phyloP scores from a whole-genome alignment of 2,329 filamentous ascomycete genomes.

The Emergomyces orientalis region DNA sequence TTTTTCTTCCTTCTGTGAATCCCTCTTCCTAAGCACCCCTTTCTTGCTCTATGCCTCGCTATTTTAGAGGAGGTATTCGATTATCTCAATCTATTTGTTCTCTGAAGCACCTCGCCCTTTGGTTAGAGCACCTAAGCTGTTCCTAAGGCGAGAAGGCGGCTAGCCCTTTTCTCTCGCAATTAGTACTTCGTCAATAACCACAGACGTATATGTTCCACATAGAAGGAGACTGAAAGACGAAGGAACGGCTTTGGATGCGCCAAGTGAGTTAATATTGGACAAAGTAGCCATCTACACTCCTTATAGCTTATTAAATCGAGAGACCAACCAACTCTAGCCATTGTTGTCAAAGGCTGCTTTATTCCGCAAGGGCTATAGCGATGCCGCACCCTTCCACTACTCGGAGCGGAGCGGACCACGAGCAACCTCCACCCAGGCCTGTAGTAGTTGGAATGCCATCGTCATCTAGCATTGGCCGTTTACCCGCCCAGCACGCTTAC shows the following conservation, averaged over 20 bases:
- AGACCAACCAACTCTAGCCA: neutral
- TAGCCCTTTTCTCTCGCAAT: neutral
- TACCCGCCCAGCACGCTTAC: neutral
- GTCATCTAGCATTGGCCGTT: neutral
- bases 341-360: neutral
- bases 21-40: neutral
- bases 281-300: neutral
- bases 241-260: neutral
- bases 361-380: neutral
- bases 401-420: neutral
- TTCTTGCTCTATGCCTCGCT: neutral
- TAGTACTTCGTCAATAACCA: neutral
- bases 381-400: neutral
- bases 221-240: neutral
- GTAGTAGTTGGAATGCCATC: neutral
- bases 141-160: neutral
- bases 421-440: neutral
- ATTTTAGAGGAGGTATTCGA: neutral
- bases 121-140: neutral
- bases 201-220: neutral
- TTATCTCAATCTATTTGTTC: neutral
- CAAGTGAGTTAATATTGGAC: neutral
- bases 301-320: neutral
- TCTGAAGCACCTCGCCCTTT: neutral
- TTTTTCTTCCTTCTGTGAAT: neutral